These are phyloP conservation scores for Hyphopichia burtonii DNA, from an alignment of 1,139 yeast species.

Conservation along the genomic window DNA sequence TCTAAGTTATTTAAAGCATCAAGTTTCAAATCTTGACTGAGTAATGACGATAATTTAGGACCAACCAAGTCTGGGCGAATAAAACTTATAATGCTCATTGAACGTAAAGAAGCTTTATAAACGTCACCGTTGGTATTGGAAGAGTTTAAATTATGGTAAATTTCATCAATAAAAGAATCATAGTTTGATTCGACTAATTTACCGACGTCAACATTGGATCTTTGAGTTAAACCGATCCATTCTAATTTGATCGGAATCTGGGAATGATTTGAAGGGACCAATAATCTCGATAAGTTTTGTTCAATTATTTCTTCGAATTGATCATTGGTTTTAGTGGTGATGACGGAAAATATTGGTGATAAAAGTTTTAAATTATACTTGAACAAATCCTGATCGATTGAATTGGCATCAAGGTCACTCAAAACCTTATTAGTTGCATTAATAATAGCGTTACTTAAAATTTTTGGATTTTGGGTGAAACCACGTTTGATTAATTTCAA, in stretches of 20 bases:
- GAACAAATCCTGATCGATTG: slow-evolving; percentile 14
- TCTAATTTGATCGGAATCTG: slow-evolving; percentile 47
- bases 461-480: slow-evolving; percentile 18
- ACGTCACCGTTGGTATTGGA: slow-evolving; percentile 9
- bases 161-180: slow-evolving; percentile 31
- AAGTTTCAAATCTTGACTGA: slow-evolving; percentile 45
- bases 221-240: slow-evolving; percentile 80
- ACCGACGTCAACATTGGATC: slow-evolving; percentile 66
- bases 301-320: slow-evolving; percentile 22
- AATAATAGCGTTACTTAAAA: slow-evolving; percentile 15
- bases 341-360: slow-evolving; percentile 42
- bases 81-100: slow-evolving; percentile 68
- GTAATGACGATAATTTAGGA: slow-evolving; percentile 44
- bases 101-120: slow-evolving; percentile 49
- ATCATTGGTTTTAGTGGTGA: slow-evolving; percentile 31
- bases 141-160: slow-evolving; percentile 1
- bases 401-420: slow-evolving; percentile 15
- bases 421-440: slow-evolving; percentile 15
- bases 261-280: slow-evolving; percentile 58
- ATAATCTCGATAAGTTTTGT: slow-evolving; percentile 35
- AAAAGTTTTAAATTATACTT: slow-evolving; percentile 24
- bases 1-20: slow-evolving; percentile 23
- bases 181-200: slow-evolving; percentile 44
- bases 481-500: slow-evolving; percentile 23
- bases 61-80: slow-evolving; percentile 63